Evolutionary conservation across 2,329 filamentous ascomycete species (phyloP).

Genomic region (Venturia carpophila): DNA sequence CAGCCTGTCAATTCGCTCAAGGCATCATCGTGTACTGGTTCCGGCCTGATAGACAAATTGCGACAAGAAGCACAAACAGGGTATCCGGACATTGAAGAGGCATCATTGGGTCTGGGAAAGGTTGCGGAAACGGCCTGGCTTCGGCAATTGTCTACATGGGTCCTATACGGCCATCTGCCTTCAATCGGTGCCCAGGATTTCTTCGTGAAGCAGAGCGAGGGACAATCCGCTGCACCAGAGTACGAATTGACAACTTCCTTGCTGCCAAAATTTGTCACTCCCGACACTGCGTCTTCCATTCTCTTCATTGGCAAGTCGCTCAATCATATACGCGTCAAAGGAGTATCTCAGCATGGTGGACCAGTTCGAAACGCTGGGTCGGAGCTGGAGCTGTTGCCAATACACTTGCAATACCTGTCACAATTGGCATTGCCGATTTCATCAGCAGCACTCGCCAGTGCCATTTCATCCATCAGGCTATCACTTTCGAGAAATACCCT

Average conservation of each 20-base stretch:
- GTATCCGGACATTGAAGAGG: conserved; percentile 75
- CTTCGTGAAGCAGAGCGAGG: conserved; percentile 50
- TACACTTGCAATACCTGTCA: conserved; percentile 62
- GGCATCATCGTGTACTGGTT: conserved; percentile 51
- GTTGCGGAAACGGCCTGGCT: conserved; percentile 86
- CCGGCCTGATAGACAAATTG: conserved; percentile 68
- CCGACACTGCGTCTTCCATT: conserved; percentile 69
- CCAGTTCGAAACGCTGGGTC: conserved; percentile 23
- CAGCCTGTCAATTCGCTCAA: conserved; percentile 31
- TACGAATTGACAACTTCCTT: conserved; percentile 42
- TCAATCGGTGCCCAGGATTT: conserved; percentile 75
- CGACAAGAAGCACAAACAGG: conserved; percentile 75
- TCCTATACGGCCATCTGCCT: conserved; percentile 79
- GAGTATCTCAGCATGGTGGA: conserved; percentile 26
- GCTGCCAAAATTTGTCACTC: conserved; percentile 71
- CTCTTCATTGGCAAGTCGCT: conserved; percentile 85
- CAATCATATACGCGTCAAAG: conserved; percentile 61
- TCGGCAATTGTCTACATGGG: conserved; percentile 81
- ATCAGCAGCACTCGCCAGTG: conserved; percentile 58
- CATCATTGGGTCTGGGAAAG: conserved; percentile 62
- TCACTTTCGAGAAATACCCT: conserved; percentile 78
- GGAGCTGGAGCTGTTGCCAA: conserved; percentile 55
- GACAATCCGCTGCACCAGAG: conserved; percentile 32
- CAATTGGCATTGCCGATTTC: conserved; percentile 66
- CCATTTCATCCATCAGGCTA: conserved; percentile 67